Evolutionary conservation across 1,139 yeast genomes (phyloP).

Genomic region (Nakaseomyces glabratus): DNA sequence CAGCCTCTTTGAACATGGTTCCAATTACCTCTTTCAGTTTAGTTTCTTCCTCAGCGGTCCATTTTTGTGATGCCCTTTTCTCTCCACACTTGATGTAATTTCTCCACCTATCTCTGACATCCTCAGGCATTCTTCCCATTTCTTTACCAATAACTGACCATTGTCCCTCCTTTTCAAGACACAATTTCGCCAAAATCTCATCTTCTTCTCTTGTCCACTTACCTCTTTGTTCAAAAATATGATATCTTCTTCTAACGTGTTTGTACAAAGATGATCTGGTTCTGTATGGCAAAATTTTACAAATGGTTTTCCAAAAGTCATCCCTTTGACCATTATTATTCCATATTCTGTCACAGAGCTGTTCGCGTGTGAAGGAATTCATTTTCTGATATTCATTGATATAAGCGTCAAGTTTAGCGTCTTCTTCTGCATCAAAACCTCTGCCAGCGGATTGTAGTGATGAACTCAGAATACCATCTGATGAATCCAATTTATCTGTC

Average conservation of each 20-base stretch:
- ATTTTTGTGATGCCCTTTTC: constrained; percentile 62
- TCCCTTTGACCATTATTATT: constrained; percentile 75
- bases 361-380: constrained; percentile 52
- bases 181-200: constrained; percentile 50
- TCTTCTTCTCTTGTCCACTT: constrained; percentile 85
- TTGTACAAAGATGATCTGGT: constrained; percentile 84
- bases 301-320: constrained; percentile 77
- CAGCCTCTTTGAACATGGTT: constrained; percentile 30
- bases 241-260: constrained; percentile 84
- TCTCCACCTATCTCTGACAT: constrained; percentile 93
- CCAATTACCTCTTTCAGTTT: constrained; percentile 49
- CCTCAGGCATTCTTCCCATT: constrained; percentile 93
- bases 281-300: constrained; percentile 70
- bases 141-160: constrained; percentile 77
- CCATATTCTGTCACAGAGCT: constrained; percentile 81
- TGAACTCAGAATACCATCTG: constrained; percentile 4
- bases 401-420: constrained; percentile 60
- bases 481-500: background rate
- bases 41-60: constrained; percentile 70
- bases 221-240: constrained; percentile 76
- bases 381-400: constrained; percentile 58
- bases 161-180: constrained; percentile 61
- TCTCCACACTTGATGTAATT: constrained; percentile 87
- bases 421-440: constrained; percentile 45
- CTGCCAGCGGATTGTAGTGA: constrained; percentile 29